Conservation (phyloP, 495 filamentous ascomycete genomes). For the Penicillium ucsense region DNA sequence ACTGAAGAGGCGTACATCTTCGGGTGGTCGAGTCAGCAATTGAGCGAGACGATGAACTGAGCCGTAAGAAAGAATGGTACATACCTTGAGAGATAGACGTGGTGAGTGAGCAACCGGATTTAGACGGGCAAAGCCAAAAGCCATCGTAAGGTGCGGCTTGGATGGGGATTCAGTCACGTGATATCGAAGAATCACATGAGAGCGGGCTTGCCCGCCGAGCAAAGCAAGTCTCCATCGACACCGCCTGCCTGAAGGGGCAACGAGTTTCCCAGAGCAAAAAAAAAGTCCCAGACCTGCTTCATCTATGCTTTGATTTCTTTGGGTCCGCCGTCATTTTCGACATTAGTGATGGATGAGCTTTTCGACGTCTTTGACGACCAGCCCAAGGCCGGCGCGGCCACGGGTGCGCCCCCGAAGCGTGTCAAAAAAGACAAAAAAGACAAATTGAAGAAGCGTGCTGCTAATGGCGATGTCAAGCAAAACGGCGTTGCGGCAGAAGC, state of each 20-base stretch:
- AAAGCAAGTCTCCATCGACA: not conserved
- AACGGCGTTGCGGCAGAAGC: slow-evolving; percentile 31
- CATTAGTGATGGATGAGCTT: slow-evolving; percentile 60
- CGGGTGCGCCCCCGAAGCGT: slow-evolving; percentile 22
- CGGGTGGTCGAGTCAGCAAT: not conserved
- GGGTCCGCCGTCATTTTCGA: slow-evolving; percentile 6
- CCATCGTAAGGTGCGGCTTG: slow-evolving; percentile 21
- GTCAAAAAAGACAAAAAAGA: slow-evolving; percentile 52
- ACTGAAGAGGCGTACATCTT: slow-evolving; percentile 83
- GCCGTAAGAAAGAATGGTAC: slow-evolving; percentile 2
- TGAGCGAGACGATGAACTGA: too few relatives aligned
- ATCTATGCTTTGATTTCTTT: slow-evolving; percentile 4
- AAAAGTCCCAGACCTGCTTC: slow-evolving; percentile 10
- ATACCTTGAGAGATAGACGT: slow-evolving; percentile 25
- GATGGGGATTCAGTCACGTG: slow-evolving; percentile 23
- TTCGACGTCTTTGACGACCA: slow-evolving; percentile 77
- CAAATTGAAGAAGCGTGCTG: slow-evolving; percentile 72
- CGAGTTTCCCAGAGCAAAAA: slow-evolving; percentile 24
- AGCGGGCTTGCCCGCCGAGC: not conserved
- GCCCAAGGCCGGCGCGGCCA: slow-evolving; percentile 33
- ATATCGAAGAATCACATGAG: slow-evolving; percentile 7
- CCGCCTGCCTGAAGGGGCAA: slow-evolving; percentile 19
- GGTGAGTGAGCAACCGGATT: slow-evolving; percentile 24
- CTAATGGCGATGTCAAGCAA: slow-evolving; percentile 62
- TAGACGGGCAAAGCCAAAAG: slow-evolving; percentile 18